Evolutionary conservation across 2,329 filamentous ascomycete species (phyloP).

Genomic region (Herpotrichia juniperi): DNA sequence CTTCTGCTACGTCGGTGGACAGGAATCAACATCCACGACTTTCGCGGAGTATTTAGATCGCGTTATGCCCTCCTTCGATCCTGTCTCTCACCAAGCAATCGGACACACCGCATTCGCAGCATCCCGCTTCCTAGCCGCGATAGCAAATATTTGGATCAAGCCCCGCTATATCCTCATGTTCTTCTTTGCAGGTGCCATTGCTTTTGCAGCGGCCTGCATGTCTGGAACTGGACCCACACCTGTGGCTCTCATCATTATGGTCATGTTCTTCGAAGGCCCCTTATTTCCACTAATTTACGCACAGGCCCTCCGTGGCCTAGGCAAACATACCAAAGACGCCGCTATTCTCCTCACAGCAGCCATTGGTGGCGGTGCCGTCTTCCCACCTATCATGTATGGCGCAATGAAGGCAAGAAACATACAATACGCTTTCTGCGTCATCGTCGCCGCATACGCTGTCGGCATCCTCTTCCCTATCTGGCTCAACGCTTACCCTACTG

Average conservation of each 20-base stretch:
- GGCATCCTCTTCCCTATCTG: constrained; percentile 62
- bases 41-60: constrained; percentile 52
- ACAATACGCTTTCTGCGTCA: constrained; percentile 59
- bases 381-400: constrained; percentile 61
- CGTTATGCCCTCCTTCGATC: constrained; percentile 46
- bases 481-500: constrained; percentile 55
- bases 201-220: constrained; percentile 60
- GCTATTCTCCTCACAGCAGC: constrained; percentile 60
- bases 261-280: constrained; percentile 67
- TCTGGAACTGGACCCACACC: constrained; percentile 48
- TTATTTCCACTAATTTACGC: constrained; percentile 65
- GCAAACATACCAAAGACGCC: constrained; percentile 63
- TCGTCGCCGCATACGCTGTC: constrained; percentile 58
- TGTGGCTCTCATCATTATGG: constrained; percentile 56
- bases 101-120: constrained; percentile 64
- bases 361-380: constrained; percentile 60
- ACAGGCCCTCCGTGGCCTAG: constrained; percentile 63
- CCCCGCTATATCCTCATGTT: constrained; percentile 63
- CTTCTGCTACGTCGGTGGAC: constrained; percentile 67
- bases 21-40: constrained; percentile 61
- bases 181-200: constrained; percentile 59
- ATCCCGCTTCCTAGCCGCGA: constrained; percentile 63
- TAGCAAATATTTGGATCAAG: constrained; percentile 60
- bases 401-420: constrained; percentile 48
- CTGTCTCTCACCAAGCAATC: constrained; percentile 56